A percentile compares a stretch with the other conserved stretches of the same genome.
phyloP scores from a whole-genome alignment of 2,329 filamentous ascomycete species.

The Aspergillus brunneoviolaceus region DNA sequence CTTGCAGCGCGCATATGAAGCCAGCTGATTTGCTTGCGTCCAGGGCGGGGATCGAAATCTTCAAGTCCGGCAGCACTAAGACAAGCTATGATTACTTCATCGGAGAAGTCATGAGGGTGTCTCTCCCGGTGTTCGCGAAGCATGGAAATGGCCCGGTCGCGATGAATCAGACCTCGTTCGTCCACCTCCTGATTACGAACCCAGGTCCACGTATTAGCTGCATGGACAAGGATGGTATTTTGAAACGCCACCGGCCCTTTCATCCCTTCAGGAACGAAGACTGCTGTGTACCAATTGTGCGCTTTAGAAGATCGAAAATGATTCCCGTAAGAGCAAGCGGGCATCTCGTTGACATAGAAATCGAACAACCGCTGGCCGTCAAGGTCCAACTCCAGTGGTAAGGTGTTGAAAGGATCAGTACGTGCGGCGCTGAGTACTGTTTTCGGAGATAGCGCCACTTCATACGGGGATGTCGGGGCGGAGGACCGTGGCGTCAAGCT shows the following conservation, averaged over 20 bases:
- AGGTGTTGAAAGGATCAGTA: slow-evolving; percentile 39
- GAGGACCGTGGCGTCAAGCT: slow-evolving; percentile 18
- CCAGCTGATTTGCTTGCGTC: slow-evolving; percentile 39
- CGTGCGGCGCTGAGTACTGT: slow-evolving; percentile 37
- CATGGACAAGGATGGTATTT: slow-evolving; percentile 41
- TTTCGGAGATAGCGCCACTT: slow-evolving; percentile 27
- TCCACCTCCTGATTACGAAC: slow-evolving; percentile 36
- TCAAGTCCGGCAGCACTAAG: slow-evolving; percentile 42
- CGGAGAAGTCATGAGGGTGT: slow-evolving; percentile 35
- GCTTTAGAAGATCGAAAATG: slow-evolving; percentile 34
- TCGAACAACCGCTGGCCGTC: slow-evolving; percentile 39
- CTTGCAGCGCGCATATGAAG: slow-evolving; percentile 42
- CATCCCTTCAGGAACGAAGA: slow-evolving; percentile 44
- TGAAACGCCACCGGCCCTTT: slow-evolving; percentile 40
- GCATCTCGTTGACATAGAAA: slow-evolving; percentile 44
- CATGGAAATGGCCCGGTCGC: slow-evolving; percentile 34
- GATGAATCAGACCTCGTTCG: slow-evolving; percentile 31
- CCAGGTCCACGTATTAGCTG: slow-evolving; percentile 41
- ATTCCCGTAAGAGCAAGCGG: slow-evolving; percentile 40
- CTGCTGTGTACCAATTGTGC: slow-evolving; percentile 40
- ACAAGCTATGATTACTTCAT: slow-evolving; percentile 41
- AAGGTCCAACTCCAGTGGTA: slow-evolving; percentile 33
- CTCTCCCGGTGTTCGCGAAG: slow-evolving; percentile 34
- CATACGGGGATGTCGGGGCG: slow-evolving; percentile 16
- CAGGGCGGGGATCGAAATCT: slow-evolving; percentile 41